Percentiles rank a stretch among this genome's conserved stretches.
These are phyloP conservation scores for Candida parachauliodes DNA, from an alignment of 805 yeast species.

Conservation along the genomic window DNA sequence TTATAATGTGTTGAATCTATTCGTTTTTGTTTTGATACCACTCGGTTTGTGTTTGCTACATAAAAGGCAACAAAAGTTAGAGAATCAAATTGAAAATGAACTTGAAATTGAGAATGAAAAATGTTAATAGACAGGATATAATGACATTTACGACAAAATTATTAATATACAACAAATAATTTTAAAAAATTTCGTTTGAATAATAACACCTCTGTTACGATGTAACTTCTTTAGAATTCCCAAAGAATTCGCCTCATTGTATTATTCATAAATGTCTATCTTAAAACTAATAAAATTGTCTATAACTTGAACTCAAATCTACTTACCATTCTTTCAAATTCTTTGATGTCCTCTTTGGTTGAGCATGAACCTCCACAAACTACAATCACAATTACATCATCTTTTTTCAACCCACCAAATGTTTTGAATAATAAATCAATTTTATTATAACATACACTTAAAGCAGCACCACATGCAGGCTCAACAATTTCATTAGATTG, in stretches of 20 bases:
- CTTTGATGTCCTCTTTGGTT: conserved; percentile 9
- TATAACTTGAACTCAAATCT: conserved; percentile 12
- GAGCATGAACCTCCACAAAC: conserved; percentile 48
- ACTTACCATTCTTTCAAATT: conserved; percentile 8
- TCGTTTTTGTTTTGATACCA: neutral
- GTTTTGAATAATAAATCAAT: conserved; percentile 21
- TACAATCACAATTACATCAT: conserved; percentile 48
- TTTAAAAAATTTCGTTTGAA: too few species aligned
- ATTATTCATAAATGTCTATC: too few species aligned
- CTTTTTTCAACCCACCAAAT: conserved; percentile 25
- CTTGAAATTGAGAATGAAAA: neutral
- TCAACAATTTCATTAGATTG: conserved; percentile 55
- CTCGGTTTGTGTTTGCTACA: neutral
- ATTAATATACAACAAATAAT: neutral
- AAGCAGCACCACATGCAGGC: conserved; percentile 73
- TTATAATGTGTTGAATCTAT: neutral
- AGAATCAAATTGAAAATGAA: neutral
- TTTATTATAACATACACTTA: conserved; percentile 48
- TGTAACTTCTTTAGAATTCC: too few species aligned
- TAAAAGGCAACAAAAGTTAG: conserved; percentile 1
- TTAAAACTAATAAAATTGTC: neutral
- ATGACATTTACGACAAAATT: neutral
- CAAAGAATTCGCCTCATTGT: too few species aligned
- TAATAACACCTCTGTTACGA: too few species aligned
- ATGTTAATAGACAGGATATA: too few species aligned